phyloP scores from a whole-genome alignment of 371 early-diverging fungal species.

The Actinomortierella ambigua region DNA sequence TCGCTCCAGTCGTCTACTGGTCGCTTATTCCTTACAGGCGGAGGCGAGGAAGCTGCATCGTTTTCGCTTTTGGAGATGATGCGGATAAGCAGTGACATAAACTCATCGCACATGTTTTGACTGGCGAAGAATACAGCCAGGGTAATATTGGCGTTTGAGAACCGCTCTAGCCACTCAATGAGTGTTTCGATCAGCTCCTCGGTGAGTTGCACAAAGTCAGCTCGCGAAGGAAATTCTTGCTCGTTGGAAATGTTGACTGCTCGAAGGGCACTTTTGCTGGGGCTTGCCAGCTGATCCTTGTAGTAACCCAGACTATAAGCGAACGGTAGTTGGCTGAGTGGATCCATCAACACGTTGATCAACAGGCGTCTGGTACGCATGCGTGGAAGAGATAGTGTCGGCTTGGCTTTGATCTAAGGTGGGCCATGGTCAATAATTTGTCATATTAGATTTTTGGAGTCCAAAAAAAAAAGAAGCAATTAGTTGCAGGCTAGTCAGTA shows the following conservation, averaged over 20 bases:
- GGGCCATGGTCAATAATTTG: background rate
- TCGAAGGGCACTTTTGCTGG: constrained; percentile 7
- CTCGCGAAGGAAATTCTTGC: background rate
- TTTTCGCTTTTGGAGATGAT: constrained; percentile 1
- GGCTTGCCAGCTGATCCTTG: constrained; percentile 13
- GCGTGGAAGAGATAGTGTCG: constrained; percentile 28
- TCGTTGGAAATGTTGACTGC: constrained; percentile 1
- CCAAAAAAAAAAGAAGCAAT: background rate
- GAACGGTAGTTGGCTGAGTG: constrained; percentile 18
- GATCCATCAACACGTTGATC: constrained; percentile 31
- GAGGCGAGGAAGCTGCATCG: background rate
- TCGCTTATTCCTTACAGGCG: no score
- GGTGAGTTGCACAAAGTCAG: constrained; percentile 7
- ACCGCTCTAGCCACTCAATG: constrained; percentile 17
- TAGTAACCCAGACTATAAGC: constrained; percentile 25
- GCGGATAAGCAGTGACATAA: constrained; percentile 13
- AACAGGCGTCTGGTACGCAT: constrained; percentile 14
- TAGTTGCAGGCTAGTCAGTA: no score
- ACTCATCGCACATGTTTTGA: constrained; percentile 4
- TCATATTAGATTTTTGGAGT: background rate
- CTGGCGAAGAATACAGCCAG: constrained; percentile 33
- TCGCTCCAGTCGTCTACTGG: constrained; percentile 7
- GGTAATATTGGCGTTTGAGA: constrained; percentile 11
- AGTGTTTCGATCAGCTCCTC: constrained; percentile 26
- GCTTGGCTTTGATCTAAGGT: constrained; percentile 16